Evolutionary conservation across 371 early-diverging fungal genomes (phyloP).

Genomic region (Syncephalis plumigaleata): DNA sequence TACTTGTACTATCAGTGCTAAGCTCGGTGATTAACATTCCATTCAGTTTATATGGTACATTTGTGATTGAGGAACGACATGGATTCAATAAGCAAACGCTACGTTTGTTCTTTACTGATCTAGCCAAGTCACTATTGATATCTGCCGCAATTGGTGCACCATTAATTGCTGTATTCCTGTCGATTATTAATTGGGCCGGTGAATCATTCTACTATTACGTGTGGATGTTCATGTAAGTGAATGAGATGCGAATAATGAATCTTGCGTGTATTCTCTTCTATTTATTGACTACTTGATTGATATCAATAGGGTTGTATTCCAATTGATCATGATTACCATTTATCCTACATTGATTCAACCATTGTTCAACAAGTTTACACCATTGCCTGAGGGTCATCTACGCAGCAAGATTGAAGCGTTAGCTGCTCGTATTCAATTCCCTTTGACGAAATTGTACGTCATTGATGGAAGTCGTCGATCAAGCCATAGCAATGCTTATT

Average conservation of each 20-base stretch:
- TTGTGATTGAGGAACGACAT: constrained; percentile 87
- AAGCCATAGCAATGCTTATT: constrained; percentile 95
- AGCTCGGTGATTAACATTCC: constrained; percentile 59
- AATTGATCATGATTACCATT: constrained; percentile 74
- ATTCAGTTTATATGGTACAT: constrained; percentile 71
- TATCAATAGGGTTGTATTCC: constrained; percentile 52
- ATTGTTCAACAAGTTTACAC: constrained; percentile 91
- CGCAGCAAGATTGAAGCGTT: constrained; percentile 69
- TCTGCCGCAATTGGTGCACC: constrained; percentile 58
- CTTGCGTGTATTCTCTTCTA: constrained; percentile 5
- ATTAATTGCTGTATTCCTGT: constrained; percentile 61
- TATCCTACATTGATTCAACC: constrained; percentile 96
- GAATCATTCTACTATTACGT: constrained; percentile 75
- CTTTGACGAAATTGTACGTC: constrained; percentile 85
- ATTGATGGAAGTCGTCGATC: constrained; percentile 94
- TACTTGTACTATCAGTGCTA: constrained; percentile 30
- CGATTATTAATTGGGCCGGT: constrained; percentile 70
- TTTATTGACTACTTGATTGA: background rate
- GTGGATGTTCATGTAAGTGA: constrained; percentile 65
- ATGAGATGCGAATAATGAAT: too few species aligned
- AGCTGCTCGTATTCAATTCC: constrained; percentile 76
- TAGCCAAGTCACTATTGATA: constrained; percentile 52
- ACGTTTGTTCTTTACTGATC: constrained; percentile 63
- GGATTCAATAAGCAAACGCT: constrained; percentile 96
- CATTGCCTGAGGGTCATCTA: constrained; percentile 75